Evolutionary conservation across 805 yeast species (phyloP).

Genomic region (Zygotorulaspora chibaensis): DNA sequence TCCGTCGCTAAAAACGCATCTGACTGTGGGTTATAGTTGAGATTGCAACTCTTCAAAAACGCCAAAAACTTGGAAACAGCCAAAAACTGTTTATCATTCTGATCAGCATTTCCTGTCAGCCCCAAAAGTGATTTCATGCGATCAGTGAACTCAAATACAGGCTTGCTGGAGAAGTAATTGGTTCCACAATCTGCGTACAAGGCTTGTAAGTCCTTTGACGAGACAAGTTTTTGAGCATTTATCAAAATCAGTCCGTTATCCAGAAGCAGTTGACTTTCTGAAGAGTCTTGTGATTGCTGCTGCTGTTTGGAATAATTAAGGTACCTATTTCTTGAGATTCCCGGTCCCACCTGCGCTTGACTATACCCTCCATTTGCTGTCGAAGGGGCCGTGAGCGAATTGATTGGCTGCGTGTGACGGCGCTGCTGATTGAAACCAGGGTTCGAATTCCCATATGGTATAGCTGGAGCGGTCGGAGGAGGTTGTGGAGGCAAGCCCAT

Average conservation of each 20-base stretch:
- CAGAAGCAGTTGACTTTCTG: conserved; percentile 34
- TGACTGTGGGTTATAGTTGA: conserved; percentile 40
- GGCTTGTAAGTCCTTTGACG: conserved; percentile 53
- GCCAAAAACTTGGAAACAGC: conserved; percentile 32
- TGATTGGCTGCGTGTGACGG: conserved; percentile 14
- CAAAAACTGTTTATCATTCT: conserved; percentile 14
- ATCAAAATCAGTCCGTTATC: conserved; percentile 59
- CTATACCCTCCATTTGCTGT: conserved; percentile 4
- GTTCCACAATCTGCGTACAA: conserved; percentile 44
- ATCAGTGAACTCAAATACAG: conserved; percentile 39
- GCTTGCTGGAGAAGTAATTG: conserved; percentile 51
- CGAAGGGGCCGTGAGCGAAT: conserved; percentile 7
- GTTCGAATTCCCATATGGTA: conserved; percentile 7
- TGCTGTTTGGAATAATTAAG: conserved; percentile 13
- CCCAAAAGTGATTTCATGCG: conserved; percentile 31
- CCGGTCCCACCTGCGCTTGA: conserved; percentile 3
- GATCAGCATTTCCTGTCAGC: conserved; percentile 9
- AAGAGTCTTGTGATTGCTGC: conserved; percentile 6
- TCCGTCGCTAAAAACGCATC: conserved; percentile 30
- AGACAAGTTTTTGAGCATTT: conserved; percentile 51
- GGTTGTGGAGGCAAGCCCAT: conserved; percentile 4
- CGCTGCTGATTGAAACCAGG: conserved; percentile 6
- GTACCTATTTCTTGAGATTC: conserved; percentile 9
- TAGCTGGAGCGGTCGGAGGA: conserved; percentile 13
- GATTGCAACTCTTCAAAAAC: conserved; percentile 42